Percentiles rank a stretch among this genome's conserved stretches.
Evolutionary conservation across 208 protist species (phyloP).

Genomic region (Crithidia sp.): DNA sequence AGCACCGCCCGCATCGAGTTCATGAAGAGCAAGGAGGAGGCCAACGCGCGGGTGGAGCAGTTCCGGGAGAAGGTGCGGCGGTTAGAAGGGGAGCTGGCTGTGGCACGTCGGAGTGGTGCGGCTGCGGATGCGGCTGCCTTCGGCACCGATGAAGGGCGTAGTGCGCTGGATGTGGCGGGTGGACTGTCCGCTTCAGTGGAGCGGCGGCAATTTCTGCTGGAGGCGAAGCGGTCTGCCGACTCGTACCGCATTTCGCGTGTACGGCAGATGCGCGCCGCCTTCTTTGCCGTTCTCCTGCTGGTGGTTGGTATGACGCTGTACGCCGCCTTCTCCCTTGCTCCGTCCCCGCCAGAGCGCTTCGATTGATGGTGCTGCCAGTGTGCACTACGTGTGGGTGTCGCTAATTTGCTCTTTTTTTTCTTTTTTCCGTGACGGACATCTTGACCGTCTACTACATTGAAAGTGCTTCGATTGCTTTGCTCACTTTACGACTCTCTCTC

Average conservation of each 20-base stretch:
- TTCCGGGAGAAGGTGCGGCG: slow-evolving; percentile 8
- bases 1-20: slow-evolving; percentile 11
- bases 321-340: slow-evolving; percentile 8
- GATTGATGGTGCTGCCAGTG: background rate
- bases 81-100: slow-evolving; percentile 18
- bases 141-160: background rate
- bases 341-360: background rate
- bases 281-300: slow-evolving; percentile 15
- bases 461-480: no score
- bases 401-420: background rate
- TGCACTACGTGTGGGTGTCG: no score
- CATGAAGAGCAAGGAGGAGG: slow-evolving; percentile 20
- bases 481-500: no score
- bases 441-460: no score
- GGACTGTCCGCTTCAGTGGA: slow-evolving; percentile 8
- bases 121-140: slow-evolving; percentile 1
- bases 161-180: background rate
- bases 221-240: slow-evolving; percentile 27
- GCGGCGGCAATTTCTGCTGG: slow-evolving; percentile 15
- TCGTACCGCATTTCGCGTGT: slow-evolving; percentile 16
- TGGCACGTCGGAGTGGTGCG: background rate
- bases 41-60: slow-evolving; percentile 11
- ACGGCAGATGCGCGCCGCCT: slow-evolving; percentile 10
- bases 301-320: slow-evolving; percentile 24
- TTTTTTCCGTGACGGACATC: no score